Conservation (phyloP, 192 early-diverging fungal genomes). For the Umbelopsis isabellina region DNA sequence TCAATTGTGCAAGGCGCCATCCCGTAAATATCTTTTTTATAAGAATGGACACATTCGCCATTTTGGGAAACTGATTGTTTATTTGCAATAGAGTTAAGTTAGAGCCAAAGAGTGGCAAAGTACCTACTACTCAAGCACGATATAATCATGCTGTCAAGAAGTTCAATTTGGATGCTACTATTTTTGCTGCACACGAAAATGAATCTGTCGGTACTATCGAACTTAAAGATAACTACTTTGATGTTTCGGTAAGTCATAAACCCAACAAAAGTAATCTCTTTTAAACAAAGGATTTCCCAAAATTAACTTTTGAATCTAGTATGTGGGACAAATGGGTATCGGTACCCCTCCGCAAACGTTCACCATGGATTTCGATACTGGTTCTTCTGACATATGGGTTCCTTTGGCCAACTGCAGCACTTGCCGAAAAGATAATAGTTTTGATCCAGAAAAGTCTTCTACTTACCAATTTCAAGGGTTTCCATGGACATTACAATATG, state of each 20-base stretch:
- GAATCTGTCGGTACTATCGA: slow-evolving; percentile 1
- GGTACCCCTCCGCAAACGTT: slow-evolving; percentile 72
- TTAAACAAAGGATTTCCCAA: background rate
- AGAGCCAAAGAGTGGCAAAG: background rate
- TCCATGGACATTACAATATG: slow-evolving; percentile 46
- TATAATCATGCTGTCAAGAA: slow-evolving; percentile 22
- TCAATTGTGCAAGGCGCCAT: too few relatives aligned
- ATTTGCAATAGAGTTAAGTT: slow-evolving; percentile 1
- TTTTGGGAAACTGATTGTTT: background rate
- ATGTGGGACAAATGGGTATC: slow-evolving; percentile 59
- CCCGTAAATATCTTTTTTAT: too few relatives aligned
- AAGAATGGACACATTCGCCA: too few relatives aligned
- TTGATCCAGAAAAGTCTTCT: slow-evolving; percentile 32
- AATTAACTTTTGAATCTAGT: slow-evolving; percentile 32
- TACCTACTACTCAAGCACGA: slow-evolving; percentile 23
- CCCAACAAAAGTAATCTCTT: background rate
- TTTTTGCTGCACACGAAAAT: background rate
- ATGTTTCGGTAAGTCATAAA: slow-evolving; percentile 31
- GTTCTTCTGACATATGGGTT: slow-evolving; percentile 74
- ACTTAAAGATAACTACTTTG: slow-evolving; percentile 22
- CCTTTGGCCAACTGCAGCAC: slow-evolving; percentile 39
- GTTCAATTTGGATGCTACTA: background rate
- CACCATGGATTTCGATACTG: slow-evolving; percentile 74
- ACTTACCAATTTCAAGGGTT: slow-evolving; percentile 25
- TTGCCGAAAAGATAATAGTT: slow-evolving; percentile 27